Conservation (phyloP, 2,329 filamentous ascomycete species). For the Myriosclerotinia scirpicola region DNA sequence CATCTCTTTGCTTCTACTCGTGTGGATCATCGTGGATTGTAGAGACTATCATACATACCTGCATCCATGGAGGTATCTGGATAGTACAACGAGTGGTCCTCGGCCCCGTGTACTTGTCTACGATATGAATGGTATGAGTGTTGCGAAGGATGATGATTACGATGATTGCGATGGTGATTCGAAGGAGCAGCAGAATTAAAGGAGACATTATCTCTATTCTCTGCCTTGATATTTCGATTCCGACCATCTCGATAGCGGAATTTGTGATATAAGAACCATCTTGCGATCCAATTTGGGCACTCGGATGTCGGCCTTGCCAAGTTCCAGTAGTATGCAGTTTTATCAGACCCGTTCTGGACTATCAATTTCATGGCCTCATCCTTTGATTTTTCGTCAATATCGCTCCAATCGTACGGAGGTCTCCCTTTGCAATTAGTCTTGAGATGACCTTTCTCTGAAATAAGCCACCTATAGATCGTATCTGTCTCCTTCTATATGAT, state of each 20-base stretch:
- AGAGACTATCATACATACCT: slow-evolving; percentile 17
- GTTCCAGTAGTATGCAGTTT: slow-evolving; percentile 38
- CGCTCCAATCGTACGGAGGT: slow-evolving; percentile 41
- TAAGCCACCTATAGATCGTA: slow-evolving; percentile 38
- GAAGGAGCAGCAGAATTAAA: neutral
- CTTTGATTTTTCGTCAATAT: slow-evolving; percentile 39
- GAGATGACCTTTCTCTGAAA: slow-evolving; percentile 35
- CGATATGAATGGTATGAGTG: neutral
- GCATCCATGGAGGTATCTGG: neutral
- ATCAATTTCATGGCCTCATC: slow-evolving; percentile 38
- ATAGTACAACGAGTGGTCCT: slow-evolving; percentile 13
- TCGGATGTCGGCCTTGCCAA: slow-evolving; percentile 30
- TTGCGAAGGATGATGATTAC: neutral
- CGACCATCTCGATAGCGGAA: slow-evolving; percentile 41
- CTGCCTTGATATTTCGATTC: slow-evolving; percentile 31
- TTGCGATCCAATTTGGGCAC: slow-evolving; percentile 40
- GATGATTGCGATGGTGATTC: neutral
- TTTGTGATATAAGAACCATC: slow-evolving; percentile 42
- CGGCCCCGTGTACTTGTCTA: neutral
- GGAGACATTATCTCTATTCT: slow-evolving; percentile 8
- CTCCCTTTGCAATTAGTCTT: slow-evolving; percentile 38
- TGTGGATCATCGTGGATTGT: neutral
- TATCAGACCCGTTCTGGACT: slow-evolving; percentile 29
- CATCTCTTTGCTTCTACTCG: neutral
- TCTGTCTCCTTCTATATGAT: slow-evolving; percentile 40